Base-by-base conservation (phyloP, 345 rosid species). In the Acer campestre region DNA sequence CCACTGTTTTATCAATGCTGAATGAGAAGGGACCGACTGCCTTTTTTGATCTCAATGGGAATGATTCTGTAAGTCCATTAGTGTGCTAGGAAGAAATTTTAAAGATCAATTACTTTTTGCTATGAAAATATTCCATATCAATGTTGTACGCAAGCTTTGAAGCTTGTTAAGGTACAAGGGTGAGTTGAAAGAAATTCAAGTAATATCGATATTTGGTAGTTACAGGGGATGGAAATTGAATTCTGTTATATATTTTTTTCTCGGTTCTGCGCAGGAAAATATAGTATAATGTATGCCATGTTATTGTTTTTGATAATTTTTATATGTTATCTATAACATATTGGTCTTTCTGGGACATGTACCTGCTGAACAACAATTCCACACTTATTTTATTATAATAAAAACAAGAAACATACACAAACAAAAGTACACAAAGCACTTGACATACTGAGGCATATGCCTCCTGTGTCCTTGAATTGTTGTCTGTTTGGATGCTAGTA, bases 1-100 rank as follows among this genome's bases (percentile, higher is more conserved):
- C 85, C 77, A 88, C 88, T 79, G 85, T 95, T 78, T 85, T 90
- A 82, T 90, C 98, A 56, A 95, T 95, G 98, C 88, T 95, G 58
- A 95, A 92, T 86, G 98, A 92, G 93, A 93, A 90, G 86, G 98
- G 98, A 48, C 98, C 98, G 53, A 88, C 98, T 78, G 90, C 95
- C 61, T 95, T 93, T 86, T 95, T 93, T 86, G 98, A 93, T 82
- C 91, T 93, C 82, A 92, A 86, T 40, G 94, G 98, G 73, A 87
- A 77, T 87, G 94, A 93, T 79, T 93, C 97, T 83, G 99, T 95
- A 88, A 92, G 99, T 88, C 67, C 20, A 46, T 78, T 16, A 48
- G 27, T 38, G 27, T 78, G 68, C 11, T n/a, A 11, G 6, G 25
- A 49, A 64, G 67, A 49, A 35, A 35, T 48, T 49, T 42, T 31